Percentiles rank a stretch among this genome's conserved stretches.
phyloP scores from a whole-genome alignment of 495 filamentous ascomycete species.

The Penicillium psychrofluorescens region DNA sequence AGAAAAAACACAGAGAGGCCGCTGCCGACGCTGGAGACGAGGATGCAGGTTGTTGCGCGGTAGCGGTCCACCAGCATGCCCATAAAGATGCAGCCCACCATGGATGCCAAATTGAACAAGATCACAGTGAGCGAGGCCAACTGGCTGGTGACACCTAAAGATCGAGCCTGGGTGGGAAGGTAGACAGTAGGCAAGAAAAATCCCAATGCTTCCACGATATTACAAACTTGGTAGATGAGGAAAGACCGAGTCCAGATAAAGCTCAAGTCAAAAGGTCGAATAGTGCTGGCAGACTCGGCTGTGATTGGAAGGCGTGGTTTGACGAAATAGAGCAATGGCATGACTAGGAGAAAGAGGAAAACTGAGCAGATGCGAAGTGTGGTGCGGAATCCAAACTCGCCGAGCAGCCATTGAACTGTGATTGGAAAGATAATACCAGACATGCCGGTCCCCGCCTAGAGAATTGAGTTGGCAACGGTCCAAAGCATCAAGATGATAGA shows the following conservation, averaged over 20 bases:
- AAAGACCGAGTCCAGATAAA: conserved; percentile 45
- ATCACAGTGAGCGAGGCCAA: conserved; percentile 37
- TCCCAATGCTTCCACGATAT: conserved; percentile 49
- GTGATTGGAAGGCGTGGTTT: conserved; percentile 45
- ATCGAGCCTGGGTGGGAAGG: conserved; percentile 48
- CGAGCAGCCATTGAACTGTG: conserved; percentile 41
- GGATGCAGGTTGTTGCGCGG: conserved; percentile 48
- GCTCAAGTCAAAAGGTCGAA: conserved; percentile 10
- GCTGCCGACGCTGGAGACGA: conserved; percentile 46
- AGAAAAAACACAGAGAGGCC: conserved; percentile 52
- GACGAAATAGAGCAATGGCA: conserved; percentile 45
- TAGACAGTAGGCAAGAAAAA: conserved; percentile 57
- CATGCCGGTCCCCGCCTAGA: conserved; percentile 34
- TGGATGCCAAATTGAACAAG: conserved; percentile 44
- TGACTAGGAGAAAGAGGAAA: conserved; percentile 34
- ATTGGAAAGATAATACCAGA: conserved; percentile 40
- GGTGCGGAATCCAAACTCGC: conserved; percentile 43
- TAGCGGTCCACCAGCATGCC: conserved; percentile 49
- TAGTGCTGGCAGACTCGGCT: background rate
- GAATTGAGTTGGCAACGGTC: background rate
- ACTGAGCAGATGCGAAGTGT: conserved; percentile 43
- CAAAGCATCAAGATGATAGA: too few species aligned
- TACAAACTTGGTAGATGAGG: conserved; percentile 43
- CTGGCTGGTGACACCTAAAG: conserved; percentile 28
- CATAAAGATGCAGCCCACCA: conserved; percentile 50